Percentiles rank a stretch among this genome's conserved stretches.
phyloP scores from a whole-genome alignment of 2,329 filamentous ascomycete genomes.

The Talaromyces sp. region DNA sequence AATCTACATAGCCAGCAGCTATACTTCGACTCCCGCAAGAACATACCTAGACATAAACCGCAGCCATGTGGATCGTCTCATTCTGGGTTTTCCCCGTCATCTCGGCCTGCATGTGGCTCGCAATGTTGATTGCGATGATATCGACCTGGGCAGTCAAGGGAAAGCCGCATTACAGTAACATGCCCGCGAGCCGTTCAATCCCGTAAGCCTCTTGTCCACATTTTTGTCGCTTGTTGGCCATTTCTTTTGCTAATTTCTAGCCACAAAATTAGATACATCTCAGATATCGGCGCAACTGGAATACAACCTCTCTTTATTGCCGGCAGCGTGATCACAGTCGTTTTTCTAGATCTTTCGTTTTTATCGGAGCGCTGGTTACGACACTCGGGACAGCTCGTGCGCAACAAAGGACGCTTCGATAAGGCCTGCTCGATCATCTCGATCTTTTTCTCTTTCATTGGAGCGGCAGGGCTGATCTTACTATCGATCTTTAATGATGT shows the following conservation, averaged over 20 bases:
- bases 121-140: conserved; percentile 60
- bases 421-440: conserved; percentile 38
- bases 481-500: conserved; percentile 81
- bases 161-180: conserved; percentile 51
- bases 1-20: neutral
- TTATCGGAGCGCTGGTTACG: conserved; percentile 79
- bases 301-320: conserved; percentile 63
- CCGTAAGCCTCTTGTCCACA: conserved; percentile 42
- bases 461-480: conserved; percentile 75
- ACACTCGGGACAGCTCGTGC: conserved; percentile 72
- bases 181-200: conserved; percentile 52
- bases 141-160: conserved; percentile 54
- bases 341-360: conserved; percentile 79
- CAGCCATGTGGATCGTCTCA: conserved; percentile 44
- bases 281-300: conserved; percentile 56
- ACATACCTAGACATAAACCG: neutral
- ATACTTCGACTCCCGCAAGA: neutral
- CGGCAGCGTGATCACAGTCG: conserved; percentile 61
- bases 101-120: conserved; percentile 55
- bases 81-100: conserved; percentile 58
- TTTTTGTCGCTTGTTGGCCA: conserved; percentile 1
- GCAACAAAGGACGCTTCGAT: conserved; percentile 56
- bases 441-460: conserved; percentile 64
- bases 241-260: conserved; percentile 1
- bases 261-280: conserved; percentile 37